A percentile compares a stretch with the other conserved stretches of the same genome.
These are phyloP conservation scores for Coemansia sp. DNA, from an alignment of 192 early-diverging fungal species.

Conservation along the genomic window DNA sequence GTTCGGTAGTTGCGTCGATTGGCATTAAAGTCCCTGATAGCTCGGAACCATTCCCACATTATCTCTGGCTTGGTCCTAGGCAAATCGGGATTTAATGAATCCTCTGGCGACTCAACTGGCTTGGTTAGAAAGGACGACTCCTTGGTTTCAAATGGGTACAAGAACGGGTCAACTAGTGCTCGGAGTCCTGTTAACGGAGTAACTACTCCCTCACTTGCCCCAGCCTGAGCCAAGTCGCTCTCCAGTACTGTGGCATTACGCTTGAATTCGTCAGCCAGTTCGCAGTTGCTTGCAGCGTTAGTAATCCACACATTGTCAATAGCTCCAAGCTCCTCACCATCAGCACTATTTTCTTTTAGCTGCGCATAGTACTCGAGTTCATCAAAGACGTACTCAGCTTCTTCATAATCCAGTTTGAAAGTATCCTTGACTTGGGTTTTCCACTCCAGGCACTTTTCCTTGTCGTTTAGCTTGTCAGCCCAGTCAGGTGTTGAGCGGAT, in stretches of 20 bases:
- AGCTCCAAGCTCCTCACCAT: conserved; percentile 30
- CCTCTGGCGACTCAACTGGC: background rate
- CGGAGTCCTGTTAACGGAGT: background rate
- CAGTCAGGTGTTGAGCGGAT: background rate
- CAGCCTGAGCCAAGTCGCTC: background rate
- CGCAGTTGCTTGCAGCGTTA: background rate
- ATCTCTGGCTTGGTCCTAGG: background rate
- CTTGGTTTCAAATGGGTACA: background rate
- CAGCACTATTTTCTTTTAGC: conserved; percentile 1
- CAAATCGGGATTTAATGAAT: background rate
- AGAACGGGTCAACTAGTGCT: background rate
- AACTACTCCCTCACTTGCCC: background rate
- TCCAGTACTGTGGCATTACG: background rate
- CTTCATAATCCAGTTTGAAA: conserved; percentile 11
- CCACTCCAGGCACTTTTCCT: background rate
- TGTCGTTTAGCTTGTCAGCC: background rate
- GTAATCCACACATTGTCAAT: conserved; percentile 23
- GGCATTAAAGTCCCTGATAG: background rate
- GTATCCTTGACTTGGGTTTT: background rate
- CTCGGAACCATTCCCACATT: background rate
- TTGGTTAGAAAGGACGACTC: background rate
- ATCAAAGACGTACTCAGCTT: conserved; percentile 19
- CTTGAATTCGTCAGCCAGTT: conserved; percentile 1
- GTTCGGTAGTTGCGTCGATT: too few species aligned
- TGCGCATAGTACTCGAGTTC: conserved; percentile 30